Evolutionary conservation across 2,329 filamentous ascomycete genomes (phyloP), one percentile per base, ranked within the genome.

Genomic region (Colletotrichum phormii): DNA sequence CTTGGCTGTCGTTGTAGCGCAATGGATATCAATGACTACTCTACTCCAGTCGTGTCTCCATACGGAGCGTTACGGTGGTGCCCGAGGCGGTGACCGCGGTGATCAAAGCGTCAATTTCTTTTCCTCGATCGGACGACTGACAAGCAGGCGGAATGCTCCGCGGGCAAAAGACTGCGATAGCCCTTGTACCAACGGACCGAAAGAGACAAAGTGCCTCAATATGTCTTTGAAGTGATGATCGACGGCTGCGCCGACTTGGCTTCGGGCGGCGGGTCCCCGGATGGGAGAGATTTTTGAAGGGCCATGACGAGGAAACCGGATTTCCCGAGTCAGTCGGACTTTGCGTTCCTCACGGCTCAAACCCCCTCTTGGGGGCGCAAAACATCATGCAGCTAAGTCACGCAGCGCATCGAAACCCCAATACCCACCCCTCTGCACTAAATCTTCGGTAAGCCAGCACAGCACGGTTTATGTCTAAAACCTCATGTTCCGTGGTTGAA

Each of bases 281-380:
- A 42, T 18, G 15, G 5, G 51, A 24, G 33, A 29, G 33, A 29
- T 13, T 8, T 12, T 42, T 9, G 22, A 24, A 12, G n/a, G n/a
- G 31, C 18, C 12, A 46, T 35, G 66, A 57, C 18, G 29, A 22
- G 53, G 37, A 53, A 5, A 15, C 9, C 49, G n/a, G 29, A 15
- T 22, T 24, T 42, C 9, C 33, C 60, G 60, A 69, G 60, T 69
- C 67, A 64, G 51, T 37, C 67, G 67, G 26, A n/a, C 35, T 8
- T 15, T 61, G 22, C 9, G 15, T 49, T 42, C 37, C 15, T 42
- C 37, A 42, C 13, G 15, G 37, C 42, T 49, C 42, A 22, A 49
- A 8, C 18, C 18, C 15, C 42, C 42, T 22, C 42, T 22, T n/a
- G 42, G 18, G 42, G 42, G 18, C 18, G 42, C 42, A 49, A 49